Base-by-base conservation (phyloP, 2,329 filamentous ascomycete genomes). In the Ilyonectria mors-panacis region DNA sequence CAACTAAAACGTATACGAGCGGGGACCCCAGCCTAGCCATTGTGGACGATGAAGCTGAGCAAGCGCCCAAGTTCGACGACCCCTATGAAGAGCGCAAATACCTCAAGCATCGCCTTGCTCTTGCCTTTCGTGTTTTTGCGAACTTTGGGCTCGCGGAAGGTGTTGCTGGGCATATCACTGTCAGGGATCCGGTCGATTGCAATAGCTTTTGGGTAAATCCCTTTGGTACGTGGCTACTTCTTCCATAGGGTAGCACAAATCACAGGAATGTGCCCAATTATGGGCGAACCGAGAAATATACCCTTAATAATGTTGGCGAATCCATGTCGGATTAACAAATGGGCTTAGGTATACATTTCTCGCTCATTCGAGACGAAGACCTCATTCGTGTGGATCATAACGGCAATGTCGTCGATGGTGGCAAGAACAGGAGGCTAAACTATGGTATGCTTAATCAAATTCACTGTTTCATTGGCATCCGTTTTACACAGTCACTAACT, bases 121-220 rank as follows among this genome's bases (percentile, higher is more conserved):
- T 86, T 19, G 88, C 85, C 2, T 89, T 89, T 76, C 85, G 87
- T 26, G 85, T 89, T 59, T 89, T 89, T 66, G 86, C 85, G 30
- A 88, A 89, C 73, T 81, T 84, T 56, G 87, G 86, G 10, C 88
- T 84, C 67, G 87, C 89, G 65, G 88, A 90, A 78, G 88, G 88
- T 15, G 88, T 91, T 39, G 89, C 89, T n/a, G 89, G 89, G 4
- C 89, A 91, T 73, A 91, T 91, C 70, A 91, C 88, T 2, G 73
- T 89, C n/a, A 82, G 88, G n/a, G 77, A 91, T 68, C 89, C 89
- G 0, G 85, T 92, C 12, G 86, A 91, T 51, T 87, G 88, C 0
- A 79, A 81, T 2, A 88, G 85, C 0, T 91, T 92, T 80, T 92
- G 89, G 90, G 88, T 92, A 5, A 92, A 92, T 70, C 90, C 90